Evolutionary conservation across 2,329 filamentous ascomycete genomes (phyloP).

Genomic region (Stemphylium vesicarium): DNA sequence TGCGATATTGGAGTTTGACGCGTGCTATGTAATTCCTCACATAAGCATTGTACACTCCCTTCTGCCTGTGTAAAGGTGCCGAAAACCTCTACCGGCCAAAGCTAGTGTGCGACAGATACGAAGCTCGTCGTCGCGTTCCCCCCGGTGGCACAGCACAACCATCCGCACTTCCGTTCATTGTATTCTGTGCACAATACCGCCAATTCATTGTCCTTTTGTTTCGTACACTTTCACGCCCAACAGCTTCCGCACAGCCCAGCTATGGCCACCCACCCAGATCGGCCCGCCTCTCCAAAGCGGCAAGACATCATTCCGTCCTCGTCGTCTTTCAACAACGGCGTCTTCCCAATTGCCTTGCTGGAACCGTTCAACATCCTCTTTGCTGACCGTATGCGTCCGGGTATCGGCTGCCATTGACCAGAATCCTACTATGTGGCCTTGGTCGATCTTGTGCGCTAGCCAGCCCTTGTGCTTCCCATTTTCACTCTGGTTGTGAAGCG

Average conservation of each 20-base stretch:
- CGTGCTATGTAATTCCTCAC: too few relatives aligned
- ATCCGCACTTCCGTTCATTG: background rate
- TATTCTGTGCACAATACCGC: background rate
- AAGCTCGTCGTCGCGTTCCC: too few relatives aligned
- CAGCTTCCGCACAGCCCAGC: conserved; percentile 28
- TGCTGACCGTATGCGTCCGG: conserved; percentile 24
- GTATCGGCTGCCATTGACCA: conserved; percentile 29
- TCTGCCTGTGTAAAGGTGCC: too few relatives aligned
- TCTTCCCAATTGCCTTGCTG: conserved; percentile 32
- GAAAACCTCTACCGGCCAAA: too few relatives aligned
- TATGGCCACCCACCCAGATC: conserved; percentile 26
- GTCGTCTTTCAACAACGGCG: conserved; percentile 17
- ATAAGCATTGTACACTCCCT: too few relatives aligned
- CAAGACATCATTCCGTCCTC: conserved; percentile 21
- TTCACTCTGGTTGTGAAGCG: background rate
- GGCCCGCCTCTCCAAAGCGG: conserved; percentile 34
- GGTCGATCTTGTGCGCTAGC: conserved; percentile 24
- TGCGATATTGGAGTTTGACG: too few relatives aligned
- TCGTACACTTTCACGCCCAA: conserved; percentile 29
- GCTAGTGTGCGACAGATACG: too few relatives aligned
- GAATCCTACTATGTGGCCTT: conserved; percentile 30
- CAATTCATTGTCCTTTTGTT: conserved; percentile 11
- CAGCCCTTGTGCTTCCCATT: conserved; percentile 16
- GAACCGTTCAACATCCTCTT: conserved; percentile 28
- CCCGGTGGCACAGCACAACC: background rate